A percentile compares a stretch with the other conserved stretches of the same genome.
These are phyloP conservation scores for Pinguiococcus pyrenoidosus DNA, from an alignment of 108 stramenopile species.

Conservation along the genomic window DNA sequence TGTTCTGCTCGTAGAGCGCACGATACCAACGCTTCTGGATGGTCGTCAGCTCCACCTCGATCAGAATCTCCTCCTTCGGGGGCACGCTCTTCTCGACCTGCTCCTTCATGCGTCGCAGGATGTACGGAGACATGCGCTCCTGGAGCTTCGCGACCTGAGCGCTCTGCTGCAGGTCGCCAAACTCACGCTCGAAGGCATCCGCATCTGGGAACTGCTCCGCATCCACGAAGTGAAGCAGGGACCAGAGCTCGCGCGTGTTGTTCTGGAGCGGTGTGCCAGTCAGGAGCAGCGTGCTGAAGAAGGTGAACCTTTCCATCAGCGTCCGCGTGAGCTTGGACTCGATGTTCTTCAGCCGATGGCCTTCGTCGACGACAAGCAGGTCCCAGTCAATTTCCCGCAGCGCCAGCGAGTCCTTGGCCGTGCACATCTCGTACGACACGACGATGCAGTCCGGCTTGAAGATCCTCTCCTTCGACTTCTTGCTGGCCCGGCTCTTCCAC, in stretches of 20 bases:
- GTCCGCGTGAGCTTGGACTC: slow-evolving; percentile 62
- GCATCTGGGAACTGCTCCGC: slow-evolving; percentile 57
- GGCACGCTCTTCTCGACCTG: slow-evolving; percentile 80
- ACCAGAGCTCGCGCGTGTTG: slow-evolving; percentile 77
- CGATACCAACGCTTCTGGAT: slow-evolving; percentile 89
- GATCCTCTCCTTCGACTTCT: slow-evolving; percentile 63
- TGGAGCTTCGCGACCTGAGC: slow-evolving; percentile 67
- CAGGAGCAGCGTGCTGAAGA: slow-evolving; percentile 62
- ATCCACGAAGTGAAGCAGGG: slow-evolving; percentile 73
- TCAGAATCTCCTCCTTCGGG: slow-evolving; percentile 78
- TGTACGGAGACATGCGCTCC: slow-evolving; percentile 69
- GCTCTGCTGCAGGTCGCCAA: slow-evolving; percentile 65
- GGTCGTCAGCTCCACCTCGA: slow-evolving; percentile 74
- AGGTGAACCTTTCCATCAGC: slow-evolving; percentile 56
- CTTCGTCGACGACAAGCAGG: slow-evolving; percentile 88
- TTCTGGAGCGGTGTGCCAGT: slow-evolving; percentile 95
- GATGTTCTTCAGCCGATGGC: slow-evolving; percentile 88
- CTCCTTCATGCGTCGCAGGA: slow-evolving; percentile 80
- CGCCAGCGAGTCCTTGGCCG: slow-evolving; percentile 60
- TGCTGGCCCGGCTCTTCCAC: slow-evolving; percentile 52
- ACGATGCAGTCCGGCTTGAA: slow-evolving; percentile 75
- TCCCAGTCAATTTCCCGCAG: slow-evolving; percentile 67
- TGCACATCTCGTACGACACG: slow-evolving; percentile 72
- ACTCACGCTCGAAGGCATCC: slow-evolving; percentile 56
- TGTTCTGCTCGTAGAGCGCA: slow-evolving; percentile 83